Evolutionary conservation across 345 rosid species (phyloP).

Genomic region (Linum tenue): DNA sequence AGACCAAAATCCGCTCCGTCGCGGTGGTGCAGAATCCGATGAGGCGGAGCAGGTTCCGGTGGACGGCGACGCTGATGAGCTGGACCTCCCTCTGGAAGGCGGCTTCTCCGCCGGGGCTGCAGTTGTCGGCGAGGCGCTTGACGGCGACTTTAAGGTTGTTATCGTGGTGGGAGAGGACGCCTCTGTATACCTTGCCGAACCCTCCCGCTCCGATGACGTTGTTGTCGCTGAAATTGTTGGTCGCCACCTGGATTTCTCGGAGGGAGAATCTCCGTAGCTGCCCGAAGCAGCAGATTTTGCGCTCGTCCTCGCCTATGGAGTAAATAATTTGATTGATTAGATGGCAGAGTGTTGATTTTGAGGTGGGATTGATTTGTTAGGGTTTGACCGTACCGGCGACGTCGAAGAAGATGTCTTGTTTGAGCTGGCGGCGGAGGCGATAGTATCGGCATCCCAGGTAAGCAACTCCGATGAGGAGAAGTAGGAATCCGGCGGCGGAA

Average conservation of each 20-base stretch:
- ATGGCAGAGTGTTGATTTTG: too few species aligned
- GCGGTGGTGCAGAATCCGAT: constrained; percentile 74
- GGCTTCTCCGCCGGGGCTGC: constrained; percentile 78
- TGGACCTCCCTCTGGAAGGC: constrained; percentile 78
- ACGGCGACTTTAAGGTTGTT: constrained; percentile 73
- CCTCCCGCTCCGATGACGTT: constrained; percentile 89
- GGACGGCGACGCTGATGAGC: constrained; percentile 79
- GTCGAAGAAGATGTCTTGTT: constrained; percentile 51
- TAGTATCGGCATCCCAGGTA: constrained; percentile 42
- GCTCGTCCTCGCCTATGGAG: constrained; percentile 58
- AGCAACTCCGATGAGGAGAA: constrained; percentile 35
- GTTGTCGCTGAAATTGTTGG: constrained; percentile 68
- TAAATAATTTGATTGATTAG: too few species aligned
- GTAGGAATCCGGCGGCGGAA: constrained; percentile 43
- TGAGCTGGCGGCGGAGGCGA: constrained; percentile 26
- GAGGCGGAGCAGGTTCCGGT: constrained; percentile 65
- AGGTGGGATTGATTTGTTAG: too few species aligned
- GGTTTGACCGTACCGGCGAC: constrained; percentile 45
- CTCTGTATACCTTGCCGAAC: constrained; percentile 84
- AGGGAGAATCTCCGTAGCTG: constrained; percentile 71
- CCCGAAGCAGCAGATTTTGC: constrained; percentile 50
- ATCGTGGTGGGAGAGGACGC: constrained; percentile 38
- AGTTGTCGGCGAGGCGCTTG: constrained; percentile 66
- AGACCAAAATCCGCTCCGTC: constrained; percentile 75
- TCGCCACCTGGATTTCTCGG: constrained; percentile 72